Base-by-base conservation (phyloP, 352 stramenopile genomes). In the Aphanomyces cochlioides region DNA sequence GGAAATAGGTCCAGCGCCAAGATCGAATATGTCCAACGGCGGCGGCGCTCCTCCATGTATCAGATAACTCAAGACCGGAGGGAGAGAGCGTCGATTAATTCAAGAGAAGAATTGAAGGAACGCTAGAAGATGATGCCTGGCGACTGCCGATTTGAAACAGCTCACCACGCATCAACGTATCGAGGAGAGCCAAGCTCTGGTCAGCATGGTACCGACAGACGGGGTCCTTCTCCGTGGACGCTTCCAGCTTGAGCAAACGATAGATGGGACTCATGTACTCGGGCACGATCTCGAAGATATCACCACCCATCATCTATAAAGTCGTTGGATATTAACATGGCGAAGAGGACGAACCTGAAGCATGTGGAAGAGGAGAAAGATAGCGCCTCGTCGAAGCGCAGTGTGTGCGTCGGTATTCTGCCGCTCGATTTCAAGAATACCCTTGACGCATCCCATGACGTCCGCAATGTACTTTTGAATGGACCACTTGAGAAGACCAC, bases 341-440 rank as follows among this genome's bases (percentile, higher is more conserved):
- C 28, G 28, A 28, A 28, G 28, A 28, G 28, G 28, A 2, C 28
- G 28, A 48, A 70, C 64, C 10, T 92, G 75, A 2, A 93, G 69
- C 17, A 95, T 74, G 75, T 95, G 82, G 47, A 87, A 80, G 19
- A 95, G 75, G 64, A 95, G 63, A 28, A 92, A 95, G 8, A 90
- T 83, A 0, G 85, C 85, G 39, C 85, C 87, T 21, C 85, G 87
- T 19, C 85, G 87, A 50, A 93, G 82, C 1, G 84, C 75, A 4
- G 90, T 68, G 57, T 61, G 47, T 47, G 40, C 48, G 15, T 60
- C 58, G 5, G 71, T 61, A 48, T 77, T 57, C 48, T 85, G 75
- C 3, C 90, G 73, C 53, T 93, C 87, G 17, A 90, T 64, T 60
- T 95, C 80, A 21, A 95, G 67, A 38, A 95, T 79, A n/a, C 85